Conservation (phyloP, 768 basidiomycete genomes). For the Pleurotus sapidus region DNA sequence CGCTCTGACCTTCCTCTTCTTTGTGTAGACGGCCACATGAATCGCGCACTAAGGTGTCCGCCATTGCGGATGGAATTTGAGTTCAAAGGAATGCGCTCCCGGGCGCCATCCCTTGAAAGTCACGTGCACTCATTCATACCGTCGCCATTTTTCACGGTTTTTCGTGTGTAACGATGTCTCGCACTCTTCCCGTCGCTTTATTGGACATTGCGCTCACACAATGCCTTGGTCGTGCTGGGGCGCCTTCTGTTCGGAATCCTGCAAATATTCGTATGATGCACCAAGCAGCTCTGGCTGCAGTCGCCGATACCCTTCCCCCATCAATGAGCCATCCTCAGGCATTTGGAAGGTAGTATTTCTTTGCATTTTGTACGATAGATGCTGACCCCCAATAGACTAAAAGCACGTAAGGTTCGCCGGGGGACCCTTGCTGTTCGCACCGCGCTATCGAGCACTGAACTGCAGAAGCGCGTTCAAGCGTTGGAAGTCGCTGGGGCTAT, state of each 20-base stretch:
- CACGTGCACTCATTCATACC: too few species aligned
- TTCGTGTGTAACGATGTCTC: too few species aligned
- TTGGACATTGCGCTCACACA: background rate
- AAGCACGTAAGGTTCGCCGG: background rate
- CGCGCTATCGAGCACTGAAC: slow-evolving; percentile 15
- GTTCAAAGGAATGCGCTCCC: too few species aligned
- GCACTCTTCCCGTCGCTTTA: background rate
- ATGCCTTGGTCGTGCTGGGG: background rate
- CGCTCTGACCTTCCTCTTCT: too few species aligned
- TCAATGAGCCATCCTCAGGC: background rate
- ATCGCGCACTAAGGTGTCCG: too few species aligned
- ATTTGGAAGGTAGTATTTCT: slow-evolving; percentile 3
- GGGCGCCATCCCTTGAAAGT: too few species aligned
- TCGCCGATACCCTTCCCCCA: background rate
- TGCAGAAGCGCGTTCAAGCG: slow-evolving; percentile 32
- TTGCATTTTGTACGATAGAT: background rate
- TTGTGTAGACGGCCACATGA: too few species aligned
- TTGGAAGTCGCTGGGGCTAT: slow-evolving; percentile 32
- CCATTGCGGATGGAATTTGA: too few species aligned
- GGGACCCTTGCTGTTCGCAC: slow-evolving; percentile 2
- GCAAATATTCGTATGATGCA: slow-evolving; percentile 5
- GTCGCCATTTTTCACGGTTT: too few species aligned
- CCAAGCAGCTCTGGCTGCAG: slow-evolving; percentile 1
- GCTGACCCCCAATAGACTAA: background rate
- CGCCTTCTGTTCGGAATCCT: background rate